A percentile compares a stretch with the other conserved stretches of the same genome.
Conservation (phyloP, 768 basidiomycete species). For the Tricholoma sp. region DNA sequence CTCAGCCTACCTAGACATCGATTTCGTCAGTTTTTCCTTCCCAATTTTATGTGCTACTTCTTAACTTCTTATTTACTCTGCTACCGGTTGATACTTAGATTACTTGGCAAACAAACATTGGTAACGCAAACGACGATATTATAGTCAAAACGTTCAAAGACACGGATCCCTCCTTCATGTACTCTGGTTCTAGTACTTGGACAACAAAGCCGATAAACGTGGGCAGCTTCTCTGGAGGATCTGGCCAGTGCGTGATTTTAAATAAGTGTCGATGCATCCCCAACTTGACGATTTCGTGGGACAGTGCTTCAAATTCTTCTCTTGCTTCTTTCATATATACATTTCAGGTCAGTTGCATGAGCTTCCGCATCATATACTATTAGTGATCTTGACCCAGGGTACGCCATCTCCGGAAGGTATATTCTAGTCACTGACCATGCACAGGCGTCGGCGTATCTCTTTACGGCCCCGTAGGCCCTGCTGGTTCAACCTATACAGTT, state of each 20-base stretch:
- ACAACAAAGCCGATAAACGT: constrained; percentile 21
- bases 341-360: constrained; percentile 29
- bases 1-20: constrained; percentile 40
- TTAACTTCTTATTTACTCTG: background rate
- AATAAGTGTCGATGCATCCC: background rate
- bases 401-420: background rate
- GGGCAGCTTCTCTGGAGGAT: constrained; percentile 35
- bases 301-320: constrained; percentile 28
- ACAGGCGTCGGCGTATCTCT: constrained; percentile 41
- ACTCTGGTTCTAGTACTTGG: constrained; percentile 30
- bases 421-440: background rate
- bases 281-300: background rate
- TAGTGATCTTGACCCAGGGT: background rate
- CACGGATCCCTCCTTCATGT: constrained; percentile 31
- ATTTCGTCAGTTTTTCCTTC: constrained; percentile 34
- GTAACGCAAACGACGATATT: constrained; percentile 18
- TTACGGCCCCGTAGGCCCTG: constrained; percentile 36
- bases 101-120: constrained; percentile 28
- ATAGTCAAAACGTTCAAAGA: constrained; percentile 27
- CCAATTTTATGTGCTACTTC: background rate
- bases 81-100: constrained; percentile 20
- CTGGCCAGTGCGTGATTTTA: constrained; percentile 30
- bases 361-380: background rate
- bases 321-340: constrained; percentile 29
- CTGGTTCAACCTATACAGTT: constrained; percentile 27